Evolutionary conservation across 148 eudicot species (phyloP), one percentile per base, ranked within the genome.

Genomic region (Simmondsia chinensis): DNA sequence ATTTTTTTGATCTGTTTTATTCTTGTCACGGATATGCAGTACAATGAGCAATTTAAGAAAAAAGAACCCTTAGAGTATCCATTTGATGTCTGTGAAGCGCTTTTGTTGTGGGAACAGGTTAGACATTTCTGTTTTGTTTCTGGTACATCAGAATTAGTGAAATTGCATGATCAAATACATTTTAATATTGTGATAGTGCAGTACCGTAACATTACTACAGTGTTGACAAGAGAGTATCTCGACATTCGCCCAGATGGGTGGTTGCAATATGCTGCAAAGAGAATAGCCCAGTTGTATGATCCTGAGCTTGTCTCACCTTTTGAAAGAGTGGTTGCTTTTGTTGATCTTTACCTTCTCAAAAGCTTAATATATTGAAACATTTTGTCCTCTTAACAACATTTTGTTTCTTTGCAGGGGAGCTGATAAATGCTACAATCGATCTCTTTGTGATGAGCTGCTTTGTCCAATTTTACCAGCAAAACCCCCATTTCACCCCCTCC

Each of bases 161-260:
- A n/a, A n/a, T n/a, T n/a, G n/a, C n/a, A n/a, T 10, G 12, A 34
- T 39, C 10, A 48, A 26, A 41, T 21, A n/a, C n/a, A n/a, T n/a
- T n/a, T n/a, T 54, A 15, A 32, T 18, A 31, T 55, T 63, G 37
- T 62, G 41, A 51, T 59, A 64, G 63, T 82, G 80, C 97, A 91
- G 97, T 91, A 91, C 60, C 97, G 97, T 62, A 91, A 91, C 66
- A 87, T 91, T 78, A 91, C 95, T 54, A 91, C 93, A 52, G 85
- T 85, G 50, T 76, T 91, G 80, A 91, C 97, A 17, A 77, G 97
- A 72, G 97, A 91, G 51, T 91, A 91, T 70, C 75, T 91, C 36
- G 97, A 91, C 65, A 76, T 75, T 54, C 93, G 97, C 40, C 97
- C 97, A 33, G 85, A 85, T 76, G 97, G 97, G 19, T 89, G 97